phyloP scores from a whole-genome alignment of 176 grass and related monocot species.

The Aegilops umbellulata region DNA sequence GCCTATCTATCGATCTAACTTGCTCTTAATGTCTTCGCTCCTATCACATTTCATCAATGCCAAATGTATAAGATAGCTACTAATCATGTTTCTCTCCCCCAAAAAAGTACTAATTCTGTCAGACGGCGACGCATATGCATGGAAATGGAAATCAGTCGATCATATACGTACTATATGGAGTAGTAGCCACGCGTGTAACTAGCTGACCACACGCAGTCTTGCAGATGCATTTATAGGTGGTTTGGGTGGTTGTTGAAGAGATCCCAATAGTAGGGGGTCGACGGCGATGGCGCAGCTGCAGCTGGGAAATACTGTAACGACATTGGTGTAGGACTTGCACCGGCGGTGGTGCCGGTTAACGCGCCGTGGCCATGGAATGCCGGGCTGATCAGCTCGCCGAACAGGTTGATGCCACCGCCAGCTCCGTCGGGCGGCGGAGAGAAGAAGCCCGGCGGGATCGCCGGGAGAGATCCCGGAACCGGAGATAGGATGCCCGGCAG shows the following conservation, averaged over 20 bases:
- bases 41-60: not conserved
- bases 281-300: conserved; percentile 19
- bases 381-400: conserved; percentile 34
- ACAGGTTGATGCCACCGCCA: conserved; percentile 23
- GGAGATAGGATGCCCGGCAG: conserved; percentile 39
- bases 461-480: conserved; percentile 21
- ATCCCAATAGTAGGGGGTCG: conserved; percentile 44
- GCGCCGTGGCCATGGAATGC: conserved; percentile 13
- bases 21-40: not conserved
- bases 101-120: not conserved
- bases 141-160: not conserved
- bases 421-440: not conserved
- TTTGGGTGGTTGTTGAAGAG: conserved; percentile 33
- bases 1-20: not conserved
- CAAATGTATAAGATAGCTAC: not conserved
- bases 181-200: not conserved
- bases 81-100: not conserved
- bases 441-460: conserved; percentile 34
- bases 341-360: not conserved
- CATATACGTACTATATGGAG: not conserved
- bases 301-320: not conserved
- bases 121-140: not conserved
- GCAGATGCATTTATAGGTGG: not conserved
- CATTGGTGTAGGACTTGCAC: not conserved
- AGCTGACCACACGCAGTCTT: not conserved